phyloP scores from a whole-genome alignment of 2,329 filamentous ascomycete species.

The Neoscytalidium dimidiatum region DNA sequence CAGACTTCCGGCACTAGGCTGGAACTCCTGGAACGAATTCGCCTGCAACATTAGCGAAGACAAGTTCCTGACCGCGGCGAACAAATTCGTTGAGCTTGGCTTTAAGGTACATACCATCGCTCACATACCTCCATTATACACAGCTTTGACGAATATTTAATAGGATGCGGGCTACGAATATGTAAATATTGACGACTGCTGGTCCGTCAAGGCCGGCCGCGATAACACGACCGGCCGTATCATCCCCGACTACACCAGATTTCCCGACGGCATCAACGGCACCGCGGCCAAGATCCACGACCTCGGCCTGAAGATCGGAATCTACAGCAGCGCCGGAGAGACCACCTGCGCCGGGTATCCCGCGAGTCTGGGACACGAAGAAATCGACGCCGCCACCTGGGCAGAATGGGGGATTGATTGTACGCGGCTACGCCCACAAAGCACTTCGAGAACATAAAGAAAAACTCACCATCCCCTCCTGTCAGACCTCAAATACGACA shows the following conservation, averaged over 20 bases:
- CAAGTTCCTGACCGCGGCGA: conserved; percentile 51
- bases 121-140: background rate
- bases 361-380: conserved; percentile 59
- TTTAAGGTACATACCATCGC: conserved; percentile 36
- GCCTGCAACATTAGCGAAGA: conserved; percentile 54
- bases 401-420: conserved; percentile 44
- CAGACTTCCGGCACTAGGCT: conserved; percentile 32
- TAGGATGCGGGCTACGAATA: conserved; percentile 58
- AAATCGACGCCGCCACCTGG: conserved; percentile 59
- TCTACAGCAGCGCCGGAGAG: conserved; percentile 59
- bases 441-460: background rate
- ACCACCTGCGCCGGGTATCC: conserved; percentile 57
- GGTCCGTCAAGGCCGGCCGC: conserved; percentile 50
- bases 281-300: conserved; percentile 57
- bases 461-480: conserved; percentile 19
- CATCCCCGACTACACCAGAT: conserved; percentile 46
- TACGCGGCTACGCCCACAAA: background rate
- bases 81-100: conserved; percentile 52
- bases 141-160: background rate
- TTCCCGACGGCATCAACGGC: conserved; percentile 60
- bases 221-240: conserved; percentile 45
- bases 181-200: conserved; percentile 65
- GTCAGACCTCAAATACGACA: conserved; percentile 37
- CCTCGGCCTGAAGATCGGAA: conserved; percentile 62
- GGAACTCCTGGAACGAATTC: conserved; percentile 58